Conservation (phyloP, 2,329 filamentous ascomycete genomes). For the Penicillium sp. region DNA sequence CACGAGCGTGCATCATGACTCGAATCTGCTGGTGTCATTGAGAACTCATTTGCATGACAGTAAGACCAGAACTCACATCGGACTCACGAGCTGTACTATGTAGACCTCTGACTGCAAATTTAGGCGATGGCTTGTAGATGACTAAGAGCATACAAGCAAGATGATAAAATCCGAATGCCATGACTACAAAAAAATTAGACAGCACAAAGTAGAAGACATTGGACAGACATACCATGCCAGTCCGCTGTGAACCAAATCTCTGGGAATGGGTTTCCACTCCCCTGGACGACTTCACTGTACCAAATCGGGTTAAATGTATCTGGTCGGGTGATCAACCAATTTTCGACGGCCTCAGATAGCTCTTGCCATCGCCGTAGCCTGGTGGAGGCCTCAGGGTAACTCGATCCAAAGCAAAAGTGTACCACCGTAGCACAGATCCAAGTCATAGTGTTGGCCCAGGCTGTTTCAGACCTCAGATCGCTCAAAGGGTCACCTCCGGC, state of each 20-base stretch:
- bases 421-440: conserved; percentile 18
- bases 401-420: conserved; percentile 18
- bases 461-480: conserved; percentile 16
- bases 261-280: conserved; percentile 13
- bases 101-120: conserved; percentile 12
- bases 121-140: conserved; percentile 18
- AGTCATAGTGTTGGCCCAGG: conserved; percentile 20
- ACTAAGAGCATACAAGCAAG: conserved; percentile 17
- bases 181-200: conserved; percentile 9
- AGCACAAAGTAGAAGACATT: conserved; percentile 2
- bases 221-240: conserved; percentile 15
- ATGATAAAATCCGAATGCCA: conserved; percentile 19
- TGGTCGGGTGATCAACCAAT: conserved; percentile 11
- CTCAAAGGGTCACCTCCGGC: conserved; percentile 11
- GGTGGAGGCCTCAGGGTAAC: conserved; percentile 9
- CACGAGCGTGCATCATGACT: conserved; percentile 17
- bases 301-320: conserved; percentile 15
- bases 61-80: conserved; percentile 10
- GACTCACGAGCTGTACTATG: conserved; percentile 11
- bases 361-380: conserved; percentile 15
- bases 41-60: conserved; percentile 3
- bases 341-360: conserved; percentile 12
- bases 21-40: conserved; percentile 10
- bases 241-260: conserved; percentile 17
- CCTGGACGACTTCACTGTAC: conserved; percentile 10